Evolutionary conservation across 75 land plant genomes (phyloP), one percentile per base, ranked within the genome.

Genomic region (Azolla pinnata): DNA sequence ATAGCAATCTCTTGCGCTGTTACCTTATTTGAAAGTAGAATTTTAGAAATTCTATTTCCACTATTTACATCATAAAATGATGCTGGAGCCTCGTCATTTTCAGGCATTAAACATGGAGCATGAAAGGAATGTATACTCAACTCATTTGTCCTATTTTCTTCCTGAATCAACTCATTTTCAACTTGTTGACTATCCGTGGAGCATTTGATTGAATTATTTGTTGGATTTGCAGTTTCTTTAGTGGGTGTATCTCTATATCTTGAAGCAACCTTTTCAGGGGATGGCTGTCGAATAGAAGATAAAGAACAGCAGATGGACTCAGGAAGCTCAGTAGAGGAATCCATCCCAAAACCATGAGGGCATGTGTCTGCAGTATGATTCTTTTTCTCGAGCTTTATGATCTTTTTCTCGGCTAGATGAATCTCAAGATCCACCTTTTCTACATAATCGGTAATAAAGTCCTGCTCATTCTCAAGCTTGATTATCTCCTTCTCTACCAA

Each of bases 401-500:
- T 2, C 2, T 14, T 46, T 2, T 18, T 46, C 2, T 46, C 12
- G 2, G 2, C 3, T 4, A 2, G 21, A 2, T 46, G 44, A 56
- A 21, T 42, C 8, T 58, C 17, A 59, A 31, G 26, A 0, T 20
- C 73, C 27, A 44, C 57, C 30, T 38, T 59, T 31, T 35, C 28
- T 10, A 50, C 10, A 4, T 33, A 40, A 50, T 48, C 29, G 4
- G 20, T 32, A 17, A 21, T 34, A 8, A 25, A 18, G 18, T 59
- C 62, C 29, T 17, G 20, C 25, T 42, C 64, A 33, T 33, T 35
- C 54, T 70, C 69, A 30, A 74, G 12, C 66, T 57, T 77, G 1
- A 56, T 24, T 20, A 73, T 19, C 52, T 77, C 80, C 54, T 65
- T 77, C 56, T 77, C 80, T 0, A 69, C 59, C 30, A 32, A 62